These are phyloP conservation scores for Epichloe baconii DNA, from an alignment of 2,329 filamentous ascomycete species.

Conservation along the genomic window DNA sequence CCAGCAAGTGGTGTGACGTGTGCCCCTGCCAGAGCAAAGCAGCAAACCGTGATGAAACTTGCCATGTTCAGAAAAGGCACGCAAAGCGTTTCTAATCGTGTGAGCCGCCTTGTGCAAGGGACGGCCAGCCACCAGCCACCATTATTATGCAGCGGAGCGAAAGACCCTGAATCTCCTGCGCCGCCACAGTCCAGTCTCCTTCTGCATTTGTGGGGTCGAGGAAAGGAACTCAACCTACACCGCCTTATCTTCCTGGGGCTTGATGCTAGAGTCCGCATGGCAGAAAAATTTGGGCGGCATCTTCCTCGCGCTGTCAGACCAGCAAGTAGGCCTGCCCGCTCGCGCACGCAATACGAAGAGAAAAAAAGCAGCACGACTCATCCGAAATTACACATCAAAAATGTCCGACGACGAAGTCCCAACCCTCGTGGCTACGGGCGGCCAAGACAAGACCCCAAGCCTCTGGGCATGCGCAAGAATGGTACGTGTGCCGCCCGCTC, in stretches of 20 bases:
- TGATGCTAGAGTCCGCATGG: not conserved
- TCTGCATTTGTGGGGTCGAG: not conserved
- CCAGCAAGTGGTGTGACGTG: not conserved
- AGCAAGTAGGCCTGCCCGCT: not conserved
- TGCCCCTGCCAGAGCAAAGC: not conserved
- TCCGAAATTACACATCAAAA: not conserved
- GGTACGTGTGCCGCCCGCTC: constrained; percentile 37
- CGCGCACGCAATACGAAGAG: not conserved
- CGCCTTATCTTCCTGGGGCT: not conserved
- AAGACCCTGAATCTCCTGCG: constrained; percentile 3
- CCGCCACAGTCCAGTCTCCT: not conserved
- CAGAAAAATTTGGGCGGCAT: constrained; percentile 2
- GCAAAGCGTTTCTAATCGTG: not conserved
- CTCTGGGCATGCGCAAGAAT: constrained; percentile 67
- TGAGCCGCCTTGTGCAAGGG: not conserved
- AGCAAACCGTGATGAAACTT: not conserved
- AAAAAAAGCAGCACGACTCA: not conserved
- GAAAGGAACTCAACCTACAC: not conserved
- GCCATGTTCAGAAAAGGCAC: not conserved
- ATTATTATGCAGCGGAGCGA: not conserved
- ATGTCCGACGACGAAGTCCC: constrained; percentile 4
- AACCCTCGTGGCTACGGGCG: not conserved
- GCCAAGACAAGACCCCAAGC: constrained; percentile 24
- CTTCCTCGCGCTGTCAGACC: not conserved
- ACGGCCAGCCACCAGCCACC: not conserved